Conservation (phyloP, 257 asterid species). For the Solanum corneliomulleri region DNA sequence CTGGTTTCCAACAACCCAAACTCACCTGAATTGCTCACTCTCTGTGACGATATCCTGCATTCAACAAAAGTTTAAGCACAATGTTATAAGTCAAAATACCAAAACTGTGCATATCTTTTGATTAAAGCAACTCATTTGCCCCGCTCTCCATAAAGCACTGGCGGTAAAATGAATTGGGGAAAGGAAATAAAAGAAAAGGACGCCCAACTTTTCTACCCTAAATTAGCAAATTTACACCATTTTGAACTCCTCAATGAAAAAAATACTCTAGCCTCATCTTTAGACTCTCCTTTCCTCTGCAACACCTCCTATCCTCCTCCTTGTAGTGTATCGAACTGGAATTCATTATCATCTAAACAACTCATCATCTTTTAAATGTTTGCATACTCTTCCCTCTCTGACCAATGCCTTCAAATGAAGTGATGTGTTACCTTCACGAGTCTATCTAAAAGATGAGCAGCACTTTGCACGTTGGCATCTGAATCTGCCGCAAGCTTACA, state of each 20-base stretch:
- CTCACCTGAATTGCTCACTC: slow-evolving; percentile 97
- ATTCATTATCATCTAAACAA: background rate
- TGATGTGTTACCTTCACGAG: slow-evolving; percentile 67
- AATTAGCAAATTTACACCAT: background rate
- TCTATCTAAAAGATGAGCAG: slow-evolving; percentile 98
- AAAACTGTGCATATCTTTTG: background rate
- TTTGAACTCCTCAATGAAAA: background rate
- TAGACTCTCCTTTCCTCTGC: background rate
- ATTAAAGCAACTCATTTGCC: background rate
- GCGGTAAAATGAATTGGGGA: background rate
- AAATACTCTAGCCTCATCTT: background rate
- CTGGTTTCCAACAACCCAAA: background rate
- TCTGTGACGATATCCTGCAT: slow-evolving; percentile 97
- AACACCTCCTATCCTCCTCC: background rate
- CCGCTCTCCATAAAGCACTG: background rate
- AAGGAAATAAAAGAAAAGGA: background rate
- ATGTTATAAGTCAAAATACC: background rate
- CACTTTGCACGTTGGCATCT: slow-evolving; percentile 97
- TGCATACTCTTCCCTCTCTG: background rate
- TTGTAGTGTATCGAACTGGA: background rate
- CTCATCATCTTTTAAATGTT: background rate
- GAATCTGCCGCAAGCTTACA: slow-evolving; percentile 98
- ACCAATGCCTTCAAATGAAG: background rate
- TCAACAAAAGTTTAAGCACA: slow-evolving; percentile 2
- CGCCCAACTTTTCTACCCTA: background rate